Base-by-base conservation (phyloP, 257 asterid genomes). In the Petunia axillaris region DNA sequence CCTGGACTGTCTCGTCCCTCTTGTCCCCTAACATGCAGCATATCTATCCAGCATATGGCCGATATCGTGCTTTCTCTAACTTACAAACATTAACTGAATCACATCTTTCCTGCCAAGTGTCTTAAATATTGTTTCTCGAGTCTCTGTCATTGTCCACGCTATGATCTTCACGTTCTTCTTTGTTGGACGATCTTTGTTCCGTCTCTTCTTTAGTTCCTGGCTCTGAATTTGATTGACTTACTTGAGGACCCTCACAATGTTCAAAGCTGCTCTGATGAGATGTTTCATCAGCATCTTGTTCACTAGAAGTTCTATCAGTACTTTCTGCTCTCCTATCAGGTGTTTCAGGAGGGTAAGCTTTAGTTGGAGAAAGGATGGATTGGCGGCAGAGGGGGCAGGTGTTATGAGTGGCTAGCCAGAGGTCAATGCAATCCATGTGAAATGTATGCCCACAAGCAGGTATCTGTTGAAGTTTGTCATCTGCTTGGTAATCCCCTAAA, bases 341-440 rank as follows among this genome's bases (percentile, higher is more conserved):
- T 52, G 70, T 59, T 76, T 67, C 71, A 35, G 13, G 14, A 11
- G 87, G 10, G 13, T 39, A 37, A 65, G 83, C 70, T 77, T 88
- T 89, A 62, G 79, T 14, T 50, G 92, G 80, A 58, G 86, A 40
- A 57, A 91, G 89, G 64, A 92, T 90, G 79, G 93, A 94, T 50
- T 85, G 93, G 80, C 98, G 96, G 86, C 98, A 94, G 41, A 94
- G 94, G 37, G 98, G 98, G 60, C 98, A 94, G 5, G 97, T 92
- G 4, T 93, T 86, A 59, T 88, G 97, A 2, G 90, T 80, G 36
- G 97, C 83, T 57, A 94, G 89, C 98, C 98, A 93, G 75, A 81
- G 91, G 83, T 92, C 94, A 8, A 93, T 93, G 90, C 98, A 93
- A 4, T 89, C 87, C 91, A 90, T 88, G 87, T 93, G 98, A 84